Conservation (phyloP, 2,329 filamentous ascomycete genomes). For the Aschersonia sp. region DNA sequence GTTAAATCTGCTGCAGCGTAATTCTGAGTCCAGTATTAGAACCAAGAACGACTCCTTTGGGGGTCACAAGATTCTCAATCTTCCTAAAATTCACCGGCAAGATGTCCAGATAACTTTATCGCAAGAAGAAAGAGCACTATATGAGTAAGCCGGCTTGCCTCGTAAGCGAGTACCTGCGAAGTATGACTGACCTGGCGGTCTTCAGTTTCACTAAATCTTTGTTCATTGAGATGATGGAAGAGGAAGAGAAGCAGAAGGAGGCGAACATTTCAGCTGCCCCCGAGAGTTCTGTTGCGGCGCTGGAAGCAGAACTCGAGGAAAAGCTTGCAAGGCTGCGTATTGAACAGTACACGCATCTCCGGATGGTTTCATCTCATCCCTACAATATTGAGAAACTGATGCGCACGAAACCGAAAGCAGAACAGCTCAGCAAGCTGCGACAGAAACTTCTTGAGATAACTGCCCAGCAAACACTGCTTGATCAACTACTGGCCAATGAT, state of each 20-base stretch:
- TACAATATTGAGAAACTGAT: constrained; percentile 16
- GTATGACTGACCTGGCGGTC: background rate
- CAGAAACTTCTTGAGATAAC: background rate
- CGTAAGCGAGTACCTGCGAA: background rate
- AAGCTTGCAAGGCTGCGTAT: background rate
- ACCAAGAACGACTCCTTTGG: constrained; percentile 14
- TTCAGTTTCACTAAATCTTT: background rate
- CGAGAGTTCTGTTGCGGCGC: background rate
- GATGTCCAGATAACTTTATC: constrained; percentile 9
- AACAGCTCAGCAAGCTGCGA: background rate
- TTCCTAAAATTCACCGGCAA: constrained; percentile 6
- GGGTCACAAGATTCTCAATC: constrained; percentile 10
- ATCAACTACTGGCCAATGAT: constrained; percentile 4
- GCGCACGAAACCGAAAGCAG: background rate
- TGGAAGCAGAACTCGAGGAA: background rate
- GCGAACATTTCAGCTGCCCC: background rate
- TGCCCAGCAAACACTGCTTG: background rate
- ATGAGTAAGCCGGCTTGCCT: constrained; percentile 7
- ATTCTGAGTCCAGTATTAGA: constrained; percentile 5
- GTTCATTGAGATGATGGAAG: background rate
- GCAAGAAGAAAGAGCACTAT: constrained; percentile 11
- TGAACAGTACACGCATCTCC: background rate
- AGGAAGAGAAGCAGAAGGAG: background rate
- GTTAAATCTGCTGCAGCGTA: background rate
- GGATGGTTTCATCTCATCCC: constrained; percentile 10